phyloP scores from a whole-genome alignment of 2,329 filamentous ascomycete species.

The Xylaria sp. region DNA sequence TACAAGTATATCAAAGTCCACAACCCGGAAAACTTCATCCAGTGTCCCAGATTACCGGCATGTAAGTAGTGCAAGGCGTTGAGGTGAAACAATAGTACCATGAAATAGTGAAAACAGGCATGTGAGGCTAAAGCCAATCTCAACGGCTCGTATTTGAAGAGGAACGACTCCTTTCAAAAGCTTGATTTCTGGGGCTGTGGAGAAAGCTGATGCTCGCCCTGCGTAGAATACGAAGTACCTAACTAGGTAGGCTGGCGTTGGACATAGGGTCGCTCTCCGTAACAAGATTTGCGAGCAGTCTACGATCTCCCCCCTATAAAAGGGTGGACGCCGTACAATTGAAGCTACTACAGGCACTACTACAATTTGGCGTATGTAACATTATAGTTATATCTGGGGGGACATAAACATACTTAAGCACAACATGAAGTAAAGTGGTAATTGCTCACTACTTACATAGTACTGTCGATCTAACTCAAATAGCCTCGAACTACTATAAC shows the following conservation, averaged over 20 bases:
- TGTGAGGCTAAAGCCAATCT: neutral
- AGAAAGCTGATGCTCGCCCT: conserved; percentile 41
- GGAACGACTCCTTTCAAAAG: conserved; percentile 39
- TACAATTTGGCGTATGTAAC: too few relatives aligned
- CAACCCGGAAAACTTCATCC: neutral
- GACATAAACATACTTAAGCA: too few relatives aligned
- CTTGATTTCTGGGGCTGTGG: conserved; percentile 45
- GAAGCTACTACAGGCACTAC: too few relatives aligned
- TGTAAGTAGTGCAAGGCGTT: neutral
- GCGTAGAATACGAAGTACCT: conserved; percentile 23
- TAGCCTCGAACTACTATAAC: neutral
- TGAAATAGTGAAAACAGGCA: neutral
- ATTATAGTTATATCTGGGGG: too few relatives aligned
- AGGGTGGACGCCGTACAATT: too few relatives aligned
- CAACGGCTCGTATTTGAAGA: conserved; percentile 22
- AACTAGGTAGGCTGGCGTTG: conserved; percentile 10
- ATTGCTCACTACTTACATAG: too few relatives aligned
- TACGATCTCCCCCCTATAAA: neutral
- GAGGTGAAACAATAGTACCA: conserved; percentile 1
- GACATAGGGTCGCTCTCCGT: conserved; percentile 28
- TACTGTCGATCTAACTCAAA: conserved; percentile 6
- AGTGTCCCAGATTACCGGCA: neutral
- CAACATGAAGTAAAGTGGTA: too few relatives aligned
- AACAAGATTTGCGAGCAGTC: conserved; percentile 1
- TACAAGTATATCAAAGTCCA: neutral